These are phyloP conservation scores for Candida pseudofarinosa DNA, from an alignment of 805 yeast genomes.

Conservation along the genomic window DNA sequence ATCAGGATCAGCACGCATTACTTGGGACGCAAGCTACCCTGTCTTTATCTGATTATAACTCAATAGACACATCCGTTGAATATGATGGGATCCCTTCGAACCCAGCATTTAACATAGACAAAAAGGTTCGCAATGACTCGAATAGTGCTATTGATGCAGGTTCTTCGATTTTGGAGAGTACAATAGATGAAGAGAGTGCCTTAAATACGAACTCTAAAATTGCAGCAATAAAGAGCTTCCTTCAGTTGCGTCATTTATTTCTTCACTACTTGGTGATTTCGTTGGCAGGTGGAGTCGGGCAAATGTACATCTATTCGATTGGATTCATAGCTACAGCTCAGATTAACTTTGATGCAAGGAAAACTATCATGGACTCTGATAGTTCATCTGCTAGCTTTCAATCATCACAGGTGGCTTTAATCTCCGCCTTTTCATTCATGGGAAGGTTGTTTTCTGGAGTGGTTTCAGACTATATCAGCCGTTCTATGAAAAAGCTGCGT, in stretches of 20 bases:
- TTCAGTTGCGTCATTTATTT: too few relatives aligned
- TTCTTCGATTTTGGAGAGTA: constrained; percentile 9
- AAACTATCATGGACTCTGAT: not conserved
- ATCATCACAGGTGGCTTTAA: constrained; percentile 66
- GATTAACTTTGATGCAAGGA: constrained; percentile 15
- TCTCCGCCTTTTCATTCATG: constrained; percentile 60
- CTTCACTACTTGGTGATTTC: constrained; percentile 55
- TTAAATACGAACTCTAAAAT: too few relatives aligned
- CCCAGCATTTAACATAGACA: too few relatives aligned
- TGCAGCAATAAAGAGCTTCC: too few relatives aligned
- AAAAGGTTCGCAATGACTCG: too few relatives aligned
- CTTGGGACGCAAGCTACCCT: too few relatives aligned
- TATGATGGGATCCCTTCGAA: too few relatives aligned
- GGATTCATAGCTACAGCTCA: constrained; percentile 63
- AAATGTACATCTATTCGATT: constrained; percentile 66
- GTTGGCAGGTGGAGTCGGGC: constrained; percentile 60
- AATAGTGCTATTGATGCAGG: too few relatives aligned
- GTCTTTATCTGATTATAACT: too few relatives aligned
- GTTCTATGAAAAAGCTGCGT: constrained; percentile 51
- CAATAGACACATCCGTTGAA: too few relatives aligned
- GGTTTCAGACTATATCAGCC: constrained; percentile 55
- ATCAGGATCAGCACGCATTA: too few relatives aligned
- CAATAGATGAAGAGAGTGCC: constrained; percentile 9
- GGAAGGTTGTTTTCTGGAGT: constrained; percentile 68
- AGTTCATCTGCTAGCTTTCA: constrained; percentile 44